These are phyloP conservation scores for Centaurea solstitialis DNA, from an alignment of 129 eudicot genomes.

Conservation along the genomic window DNA sequence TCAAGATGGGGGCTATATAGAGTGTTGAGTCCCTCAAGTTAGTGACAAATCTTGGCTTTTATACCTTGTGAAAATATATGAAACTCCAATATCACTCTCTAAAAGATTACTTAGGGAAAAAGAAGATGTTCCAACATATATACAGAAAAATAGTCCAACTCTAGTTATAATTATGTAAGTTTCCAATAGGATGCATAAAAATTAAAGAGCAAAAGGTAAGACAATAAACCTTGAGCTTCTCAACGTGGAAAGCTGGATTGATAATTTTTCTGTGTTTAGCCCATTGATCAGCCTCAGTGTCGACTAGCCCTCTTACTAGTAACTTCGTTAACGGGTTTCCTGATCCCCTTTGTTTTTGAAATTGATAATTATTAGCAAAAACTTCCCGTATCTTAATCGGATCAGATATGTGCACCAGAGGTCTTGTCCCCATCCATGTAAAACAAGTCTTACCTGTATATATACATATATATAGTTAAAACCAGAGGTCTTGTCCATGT, in stretches of 20 bases:
- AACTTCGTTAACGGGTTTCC: slow-evolving; percentile 1
- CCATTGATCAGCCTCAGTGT: not conserved
- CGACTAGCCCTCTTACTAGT: not conserved
- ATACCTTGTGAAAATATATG: too few species aligned
- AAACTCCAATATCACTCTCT: too few species aligned
- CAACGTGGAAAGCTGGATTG: not conserved
- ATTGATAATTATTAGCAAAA: not conserved
- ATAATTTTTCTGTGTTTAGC: not conserved
- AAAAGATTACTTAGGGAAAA: too few species aligned
- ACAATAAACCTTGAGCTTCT: slow-evolving; percentile 12
- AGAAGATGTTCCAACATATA: too few species aligned
- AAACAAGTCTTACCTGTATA: slow-evolving; percentile 5
- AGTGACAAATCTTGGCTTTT: too few species aligned
- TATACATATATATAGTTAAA: too few species aligned
- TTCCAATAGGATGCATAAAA: too few species aligned
- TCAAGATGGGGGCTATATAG: too few species aligned
- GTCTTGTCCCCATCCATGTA: slow-evolving; percentile 8
- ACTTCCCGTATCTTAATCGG: slow-evolving; percentile 1
- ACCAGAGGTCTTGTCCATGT: too few species aligned
- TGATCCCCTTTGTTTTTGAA: slow-evolving; percentile 22
- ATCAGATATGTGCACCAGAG: not conserved
- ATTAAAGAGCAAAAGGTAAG: not conserved
- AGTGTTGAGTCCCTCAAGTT: too few species aligned
- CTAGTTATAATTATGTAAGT: too few species aligned
- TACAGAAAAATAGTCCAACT: too few species aligned